Percentiles rank a stretch among this genome's conserved stretches.
Conservation (phyloP, 306 rosid species). For the Quillaja saponaria region DNA sequence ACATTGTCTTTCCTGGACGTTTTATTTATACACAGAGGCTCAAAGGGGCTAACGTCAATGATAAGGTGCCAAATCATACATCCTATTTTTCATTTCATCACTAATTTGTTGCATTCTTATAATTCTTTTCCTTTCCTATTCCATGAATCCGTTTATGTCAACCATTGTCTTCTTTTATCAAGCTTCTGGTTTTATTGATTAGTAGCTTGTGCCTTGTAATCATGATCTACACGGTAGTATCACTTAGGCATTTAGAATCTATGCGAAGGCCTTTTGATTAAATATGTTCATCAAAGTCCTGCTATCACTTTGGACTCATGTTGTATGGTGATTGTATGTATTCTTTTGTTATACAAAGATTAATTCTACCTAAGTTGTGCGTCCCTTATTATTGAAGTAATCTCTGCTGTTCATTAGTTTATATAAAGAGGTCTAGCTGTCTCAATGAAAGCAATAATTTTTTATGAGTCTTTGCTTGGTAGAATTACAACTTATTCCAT, state of each 20-base stretch:
- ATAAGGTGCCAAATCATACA: constrained; percentile 59
- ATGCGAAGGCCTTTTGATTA: too few species aligned
- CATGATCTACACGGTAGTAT: constrained; percentile 10
- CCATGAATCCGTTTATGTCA: constrained; percentile 6
- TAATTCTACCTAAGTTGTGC: too few species aligned
- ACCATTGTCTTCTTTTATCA: neutral
- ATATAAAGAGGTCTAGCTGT: neutral
- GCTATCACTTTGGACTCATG: too few species aligned
- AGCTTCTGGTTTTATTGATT: too few species aligned
- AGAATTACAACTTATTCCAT: neutral
- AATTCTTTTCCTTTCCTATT: constrained; percentile 1
- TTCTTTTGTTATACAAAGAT: too few species aligned
- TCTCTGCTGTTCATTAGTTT: neutral
- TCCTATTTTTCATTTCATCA: constrained; percentile 20
- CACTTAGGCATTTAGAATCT: too few species aligned
- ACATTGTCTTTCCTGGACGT: constrained; percentile 93
- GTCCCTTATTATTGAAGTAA: too few species aligned
- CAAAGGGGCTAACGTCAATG: constrained; percentile 75
- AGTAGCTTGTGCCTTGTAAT: neutral
- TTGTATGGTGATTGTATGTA: too few species aligned
- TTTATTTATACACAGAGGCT: constrained; percentile 76
- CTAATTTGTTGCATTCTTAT: neutral
- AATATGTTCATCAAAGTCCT: too few species aligned
- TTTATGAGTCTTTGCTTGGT: neutral
- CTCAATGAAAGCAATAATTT: constrained; percentile 9